Base-by-base conservation (phyloP, 2,329 filamentous ascomycete genomes). In the Harringtonia lauricola region DNA sequence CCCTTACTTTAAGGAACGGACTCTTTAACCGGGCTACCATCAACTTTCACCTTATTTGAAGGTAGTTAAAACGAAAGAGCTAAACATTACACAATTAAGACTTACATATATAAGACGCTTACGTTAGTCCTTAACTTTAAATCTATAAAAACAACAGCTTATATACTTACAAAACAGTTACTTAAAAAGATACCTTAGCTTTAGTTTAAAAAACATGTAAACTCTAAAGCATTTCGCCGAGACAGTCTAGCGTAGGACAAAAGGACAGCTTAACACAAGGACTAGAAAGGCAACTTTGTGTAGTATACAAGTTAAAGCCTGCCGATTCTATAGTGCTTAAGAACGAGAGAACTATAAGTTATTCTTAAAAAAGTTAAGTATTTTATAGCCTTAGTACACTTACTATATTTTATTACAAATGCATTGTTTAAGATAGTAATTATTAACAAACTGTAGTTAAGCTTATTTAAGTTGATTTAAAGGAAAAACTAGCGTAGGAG, bases 381-480 rank as follows among this genome's bases (percentile, higher is more conserved):
- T 36, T 47, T 15, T 40, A 44, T 47, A 18, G 14, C 42, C 17
- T 18, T 18, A 19, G 39, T 47, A 34, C 29, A 36, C 39, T 40
- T 36, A 39, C 21, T 9, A 22, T 37, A 37, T 31, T 39, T 26
- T 47, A 28, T 28, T 36, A 37, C 22, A 30, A 39, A 33, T 24
- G 3, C n/a, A 34, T 21, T 24, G 28, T 9, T n/a, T n/a, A n/a
- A n/a, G n/a, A n/a, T n/a, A n/a, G n/a, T 44, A 31, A 38, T 21
- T 29, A 36, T 21, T 42, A 42, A 36, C 8, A n/a, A n/a, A n/a
- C n/a, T n/a, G n/a, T 24, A 3, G 39, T 39, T 19, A 29, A 47
- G 42, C 38, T 42, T 42, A 47, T 47, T 22, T n/a, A 47, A 44
- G 24, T 39, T 18, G 31, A 21, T 10, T 47, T 29, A 44, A 44